These are phyloP conservation scores for Simmondsia chinensis DNA, from an alignment of 148 eudicot genomes.

Conservation along the genomic window DNA sequence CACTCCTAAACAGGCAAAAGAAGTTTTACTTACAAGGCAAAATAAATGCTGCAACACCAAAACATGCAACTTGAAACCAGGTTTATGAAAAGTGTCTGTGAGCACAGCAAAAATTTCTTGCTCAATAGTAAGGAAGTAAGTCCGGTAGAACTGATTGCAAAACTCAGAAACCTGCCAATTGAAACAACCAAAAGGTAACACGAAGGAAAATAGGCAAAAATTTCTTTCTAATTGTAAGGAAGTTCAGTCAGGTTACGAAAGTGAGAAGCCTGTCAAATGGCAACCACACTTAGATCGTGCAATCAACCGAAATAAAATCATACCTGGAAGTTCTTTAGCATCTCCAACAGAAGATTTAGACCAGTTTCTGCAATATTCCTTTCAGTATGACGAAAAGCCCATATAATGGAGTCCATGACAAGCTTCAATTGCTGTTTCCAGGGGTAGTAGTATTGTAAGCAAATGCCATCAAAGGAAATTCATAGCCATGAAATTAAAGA, in stretches of 20 bases:
- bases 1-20: no score
- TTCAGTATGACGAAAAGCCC: conserved; percentile 99
- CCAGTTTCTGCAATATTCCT: conserved; percentile 98
- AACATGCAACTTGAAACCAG: conserved; percentile 95
- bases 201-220: no score
- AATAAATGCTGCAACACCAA: conserved; percentile 84
- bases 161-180: conserved; percentile 67
- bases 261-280: no score
- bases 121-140: conserved; percentile 76
- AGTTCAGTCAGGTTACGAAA: no score
- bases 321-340: conserved; percentile 96
- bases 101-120: conserved; percentile 97
- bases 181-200: no score
- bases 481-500: no score
- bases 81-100: conserved; percentile 97
- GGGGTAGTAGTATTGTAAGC: no score
- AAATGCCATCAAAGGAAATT: no score
- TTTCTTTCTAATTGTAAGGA: no score
- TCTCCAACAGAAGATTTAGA: conserved; percentile 80
- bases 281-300: not conserved
- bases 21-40: conserved; percentile 41
- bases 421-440: conserved; percentile 98
- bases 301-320: conserved; percentile 2
- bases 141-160: conserved; percentile 78
- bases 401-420: conserved; percentile 96